Evolutionary conservation across 768 basidiomycete species (phyloP).

Genomic region (Cyclocybe aegerita): DNA sequence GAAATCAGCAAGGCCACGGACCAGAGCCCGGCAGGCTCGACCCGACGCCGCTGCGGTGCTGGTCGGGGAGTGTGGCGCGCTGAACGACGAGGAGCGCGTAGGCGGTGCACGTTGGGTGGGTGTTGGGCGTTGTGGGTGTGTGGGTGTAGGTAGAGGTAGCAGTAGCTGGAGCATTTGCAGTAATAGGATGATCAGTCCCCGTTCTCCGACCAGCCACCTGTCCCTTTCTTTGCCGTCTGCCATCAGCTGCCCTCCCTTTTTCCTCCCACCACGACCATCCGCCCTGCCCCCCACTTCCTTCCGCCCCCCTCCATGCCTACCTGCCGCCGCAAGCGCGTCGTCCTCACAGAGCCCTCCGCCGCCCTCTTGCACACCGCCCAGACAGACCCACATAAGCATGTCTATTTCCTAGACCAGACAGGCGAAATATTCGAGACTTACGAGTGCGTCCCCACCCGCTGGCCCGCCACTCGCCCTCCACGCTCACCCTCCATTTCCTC

Average conservation of each 20-base stretch:
- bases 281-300: constrained; percentile 30
- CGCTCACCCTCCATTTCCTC: constrained; percentile 16
- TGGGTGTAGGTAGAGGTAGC: constrained; percentile 4
- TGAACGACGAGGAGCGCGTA: background rate
- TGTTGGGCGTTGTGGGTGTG: background rate
- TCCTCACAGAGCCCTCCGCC: constrained; percentile 80
- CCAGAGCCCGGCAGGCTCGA: background rate
- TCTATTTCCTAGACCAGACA: constrained; percentile 91
- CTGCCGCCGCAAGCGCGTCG: constrained; percentile 86
- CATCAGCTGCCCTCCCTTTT: constrained; percentile 44
- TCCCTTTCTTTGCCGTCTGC: constrained; percentile 60
- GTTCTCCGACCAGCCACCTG: constrained; percentile 62
- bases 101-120: constrained; percentile 20
- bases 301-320: constrained; percentile 62
- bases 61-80: background rate
- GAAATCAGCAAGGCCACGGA: background rate
- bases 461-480: constrained; percentile 11
- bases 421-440: constrained; percentile 98
- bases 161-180: constrained; percentile 19
- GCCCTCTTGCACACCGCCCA: constrained; percentile 65
- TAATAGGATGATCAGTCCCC: constrained; percentile 31
- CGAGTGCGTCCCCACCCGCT: constrained; percentile 61
- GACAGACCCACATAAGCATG: constrained; percentile 66
- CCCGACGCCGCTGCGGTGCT: background rate
- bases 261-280: constrained; percentile 41